Conservation (phyloP, 2,329 filamentous ascomycete species). For the Berkeleyomyces rouxiae region DNA sequence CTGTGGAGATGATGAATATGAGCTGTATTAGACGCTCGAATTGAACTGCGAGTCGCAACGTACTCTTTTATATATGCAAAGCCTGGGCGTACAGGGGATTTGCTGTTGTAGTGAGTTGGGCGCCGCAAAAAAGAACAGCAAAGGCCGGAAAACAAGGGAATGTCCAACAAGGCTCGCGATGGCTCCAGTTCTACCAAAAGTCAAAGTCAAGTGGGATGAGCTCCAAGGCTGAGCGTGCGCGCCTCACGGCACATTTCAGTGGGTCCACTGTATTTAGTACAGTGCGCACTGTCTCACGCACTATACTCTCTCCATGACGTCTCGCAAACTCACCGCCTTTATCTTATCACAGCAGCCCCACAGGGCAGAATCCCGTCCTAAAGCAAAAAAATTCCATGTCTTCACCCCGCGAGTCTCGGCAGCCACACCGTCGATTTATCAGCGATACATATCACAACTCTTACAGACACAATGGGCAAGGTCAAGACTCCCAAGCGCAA, state of each 20-base stretch:
- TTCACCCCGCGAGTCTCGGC: slow-evolving; percentile 4
- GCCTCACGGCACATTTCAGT: not conserved
- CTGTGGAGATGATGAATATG: slow-evolving; percentile 12
- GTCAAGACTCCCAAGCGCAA: slow-evolving; percentile 35
- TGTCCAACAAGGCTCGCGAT: not conserved
- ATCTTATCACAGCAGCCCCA: slow-evolving; percentile 11
- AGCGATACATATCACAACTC: slow-evolving; percentile 6
- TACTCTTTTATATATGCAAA: slow-evolving; percentile 8
- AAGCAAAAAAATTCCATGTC: slow-evolving; percentile 13
- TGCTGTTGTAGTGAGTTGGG: not conserved
- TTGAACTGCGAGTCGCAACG: slow-evolving; percentile 6
- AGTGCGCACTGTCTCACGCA: not conserved
- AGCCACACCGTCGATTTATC: not conserved
- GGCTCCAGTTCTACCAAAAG: not conserved
- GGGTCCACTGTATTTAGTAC: not conserved
- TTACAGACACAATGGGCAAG: slow-evolving; percentile 32
- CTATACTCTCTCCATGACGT: not conserved
- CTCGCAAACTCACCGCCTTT: slow-evolving; percentile 7
- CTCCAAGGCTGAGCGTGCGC: not conserved
- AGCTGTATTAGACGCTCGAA: slow-evolving; percentile 6
- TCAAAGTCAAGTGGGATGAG: not conserved
- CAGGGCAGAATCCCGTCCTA: slow-evolving; percentile 10
- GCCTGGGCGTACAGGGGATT: not conserved
- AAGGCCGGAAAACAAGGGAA: not conserved
- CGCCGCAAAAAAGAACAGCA: not conserved